A percentile compares a stretch with the other conserved stretches of the same genome.
phyloP scores from a whole-genome alignment of 495 filamentous ascomycete genomes.

The Tricharina praecox region DNA sequence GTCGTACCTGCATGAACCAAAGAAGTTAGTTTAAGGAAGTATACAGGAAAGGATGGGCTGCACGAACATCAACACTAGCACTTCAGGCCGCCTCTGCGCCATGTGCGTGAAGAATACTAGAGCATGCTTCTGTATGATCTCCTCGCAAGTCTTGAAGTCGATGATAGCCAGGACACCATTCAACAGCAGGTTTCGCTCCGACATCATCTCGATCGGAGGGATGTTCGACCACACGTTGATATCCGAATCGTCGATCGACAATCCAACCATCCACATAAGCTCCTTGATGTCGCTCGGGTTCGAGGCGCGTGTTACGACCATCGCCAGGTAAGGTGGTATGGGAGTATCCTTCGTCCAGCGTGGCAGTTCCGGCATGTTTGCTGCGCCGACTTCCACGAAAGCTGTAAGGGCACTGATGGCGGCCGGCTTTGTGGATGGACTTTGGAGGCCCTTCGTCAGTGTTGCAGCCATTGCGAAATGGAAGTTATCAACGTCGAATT shows the following conservation, averaged over 20 bases:
- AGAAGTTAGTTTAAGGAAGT: not conserved
- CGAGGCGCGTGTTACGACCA: constrained; percentile 24
- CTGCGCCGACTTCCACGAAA: constrained; percentile 41
- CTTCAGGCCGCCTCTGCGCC: constrained; percentile 19
- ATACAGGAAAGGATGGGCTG: not conserved
- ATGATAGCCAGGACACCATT: constrained; percentile 20
- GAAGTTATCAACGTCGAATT: constrained; percentile 45
- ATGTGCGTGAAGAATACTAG: constrained; percentile 16
- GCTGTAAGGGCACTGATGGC: constrained; percentile 40
- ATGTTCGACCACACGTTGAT: constrained; percentile 5
- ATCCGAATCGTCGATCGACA: not conserved
- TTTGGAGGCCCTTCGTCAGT: constrained; percentile 43
- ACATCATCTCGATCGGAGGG: constrained; percentile 20
- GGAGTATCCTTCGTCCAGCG: constrained; percentile 11
- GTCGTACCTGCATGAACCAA: constrained; percentile 18
- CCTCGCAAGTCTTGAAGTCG: constrained; percentile 23
- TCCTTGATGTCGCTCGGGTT: constrained; percentile 21
- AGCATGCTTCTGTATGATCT: constrained; percentile 20
- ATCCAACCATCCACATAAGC: constrained; percentile 21
- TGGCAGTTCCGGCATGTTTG: constrained; percentile 16
- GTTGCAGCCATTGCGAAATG: constrained; percentile 45
- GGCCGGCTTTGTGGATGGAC: constrained; percentile 38
- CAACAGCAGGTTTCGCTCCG: constrained; percentile 19
- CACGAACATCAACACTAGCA: constrained; percentile 14
- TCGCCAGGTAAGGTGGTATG: constrained; percentile 24